Evolutionary conservation across 2,329 filamentous ascomycete genomes (phyloP).

Genomic region (Waltergamsia citrina): DNA sequence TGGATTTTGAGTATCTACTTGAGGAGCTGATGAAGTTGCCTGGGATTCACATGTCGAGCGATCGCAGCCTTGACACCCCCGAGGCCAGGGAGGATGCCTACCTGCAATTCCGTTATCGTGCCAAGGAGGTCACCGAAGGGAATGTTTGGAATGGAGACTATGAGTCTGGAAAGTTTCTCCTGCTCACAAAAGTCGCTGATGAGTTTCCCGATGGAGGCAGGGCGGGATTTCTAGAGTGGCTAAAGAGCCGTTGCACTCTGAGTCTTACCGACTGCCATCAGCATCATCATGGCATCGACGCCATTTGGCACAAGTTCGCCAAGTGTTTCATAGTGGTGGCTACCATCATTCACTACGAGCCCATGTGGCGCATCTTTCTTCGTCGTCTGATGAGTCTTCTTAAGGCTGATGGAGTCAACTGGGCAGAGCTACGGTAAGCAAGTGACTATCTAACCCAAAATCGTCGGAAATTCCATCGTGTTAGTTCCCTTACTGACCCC

Average conservation of each 20-base stretch:
- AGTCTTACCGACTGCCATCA: conserved; percentile 62
- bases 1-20: conserved; percentile 75
- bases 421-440: conserved; percentile 64
- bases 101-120: conserved; percentile 54
- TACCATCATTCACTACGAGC: conserved; percentile 79
- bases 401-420: conserved; percentile 73
- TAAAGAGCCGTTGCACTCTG: conserved; percentile 64
- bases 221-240: conserved; percentile 65
- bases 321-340: conserved; percentile 65
- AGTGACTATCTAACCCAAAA: not conserved
- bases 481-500: not conserved
- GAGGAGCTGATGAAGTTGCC: conserved; percentile 60
- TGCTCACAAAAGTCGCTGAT: conserved; percentile 54
- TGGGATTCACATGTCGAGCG: conserved; percentile 63
- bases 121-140: conserved; percentile 29
- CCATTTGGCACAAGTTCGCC: conserved; percentile 75
- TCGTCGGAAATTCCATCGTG: not conserved
- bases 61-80: conserved; percentile 44
- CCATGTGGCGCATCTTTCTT: conserved; percentile 72
- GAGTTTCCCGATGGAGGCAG: conserved; percentile 66
- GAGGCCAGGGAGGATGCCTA: conserved; percentile 41
- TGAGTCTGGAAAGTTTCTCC: conserved; percentile 44
- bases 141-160: conserved; percentile 67
- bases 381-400: conserved; percentile 61
- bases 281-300: conserved; percentile 75